phyloP scores from a whole-genome alignment of 169 alveolate species.

The Eimeria sp. region DNA sequence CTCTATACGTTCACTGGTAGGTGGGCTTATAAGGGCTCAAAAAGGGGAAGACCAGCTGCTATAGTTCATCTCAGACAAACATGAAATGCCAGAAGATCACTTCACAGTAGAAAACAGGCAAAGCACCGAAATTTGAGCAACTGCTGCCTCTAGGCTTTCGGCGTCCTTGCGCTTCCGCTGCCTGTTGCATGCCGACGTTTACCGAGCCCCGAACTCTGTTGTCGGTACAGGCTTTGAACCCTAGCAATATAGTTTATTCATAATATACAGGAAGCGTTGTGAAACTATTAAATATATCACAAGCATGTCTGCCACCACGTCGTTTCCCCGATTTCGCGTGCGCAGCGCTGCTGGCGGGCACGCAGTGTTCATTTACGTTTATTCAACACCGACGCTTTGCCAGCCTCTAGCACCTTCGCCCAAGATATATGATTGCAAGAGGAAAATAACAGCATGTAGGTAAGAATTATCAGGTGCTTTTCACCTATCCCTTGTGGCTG shows the following conservation, averaged over 20 bases:
- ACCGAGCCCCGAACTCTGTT: neutral
- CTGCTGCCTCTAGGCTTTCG: neutral
- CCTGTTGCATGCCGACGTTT: conserved; percentile 33
- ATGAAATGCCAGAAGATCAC: neutral
- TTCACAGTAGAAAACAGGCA: neutral
- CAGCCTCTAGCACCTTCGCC: neutral
- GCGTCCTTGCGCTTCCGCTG: conserved; percentile 22
- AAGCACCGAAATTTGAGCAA: neutral
- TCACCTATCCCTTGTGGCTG: neutral
- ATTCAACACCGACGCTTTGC: neutral
- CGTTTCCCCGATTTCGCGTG: neutral
- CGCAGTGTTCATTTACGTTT: neutral
- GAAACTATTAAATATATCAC: neutral
- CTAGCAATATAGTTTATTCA: neutral
- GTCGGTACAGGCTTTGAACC: neutral
- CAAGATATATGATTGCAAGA: neutral
- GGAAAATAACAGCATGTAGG: neutral
- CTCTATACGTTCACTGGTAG: neutral
- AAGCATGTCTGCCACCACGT: neutral
- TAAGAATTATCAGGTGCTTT: neutral
- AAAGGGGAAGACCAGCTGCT: neutral
- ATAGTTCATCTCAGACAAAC: neutral
- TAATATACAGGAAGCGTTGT: neutral
- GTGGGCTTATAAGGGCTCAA: neutral
- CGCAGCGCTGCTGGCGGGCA: neutral